phyloP scores from a whole-genome alignment of 371 early-diverging fungal species.

The Apophysomyces sp. region DNA sequence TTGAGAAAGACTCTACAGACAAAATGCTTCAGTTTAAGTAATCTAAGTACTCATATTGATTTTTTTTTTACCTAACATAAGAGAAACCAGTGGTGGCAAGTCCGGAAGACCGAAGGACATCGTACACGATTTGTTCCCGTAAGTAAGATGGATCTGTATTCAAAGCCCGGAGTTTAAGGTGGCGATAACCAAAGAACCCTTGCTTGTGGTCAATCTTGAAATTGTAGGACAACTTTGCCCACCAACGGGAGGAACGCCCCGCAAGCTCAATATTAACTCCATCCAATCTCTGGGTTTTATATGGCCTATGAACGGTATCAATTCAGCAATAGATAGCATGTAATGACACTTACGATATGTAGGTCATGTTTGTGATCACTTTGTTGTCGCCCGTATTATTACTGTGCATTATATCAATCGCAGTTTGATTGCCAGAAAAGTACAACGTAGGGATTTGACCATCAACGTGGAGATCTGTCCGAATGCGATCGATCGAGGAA shows the following conservation, averaged over 20 bases:
- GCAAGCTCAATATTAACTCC: slow-evolving; percentile 22
- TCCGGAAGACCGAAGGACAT: slow-evolving; percentile 24
- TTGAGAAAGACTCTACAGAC: slow-evolving; percentile 29
- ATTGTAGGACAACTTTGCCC: slow-evolving; percentile 33
- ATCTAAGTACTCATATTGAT: neutral
- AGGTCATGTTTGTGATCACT: slow-evolving; percentile 11
- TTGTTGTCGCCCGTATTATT: slow-evolving; percentile 7
- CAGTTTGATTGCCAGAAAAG: slow-evolving; percentile 13
- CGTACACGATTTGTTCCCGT: slow-evolving; percentile 31
- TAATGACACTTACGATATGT: slow-evolving; percentile 12
- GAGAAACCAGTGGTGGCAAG: slow-evolving; percentile 22
- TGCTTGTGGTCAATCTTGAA: slow-evolving; percentile 25
- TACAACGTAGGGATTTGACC: slow-evolving; percentile 23
- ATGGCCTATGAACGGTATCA: slow-evolving; percentile 5
- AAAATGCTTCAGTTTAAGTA: neutral
- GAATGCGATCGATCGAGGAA: slow-evolving; percentile 16
- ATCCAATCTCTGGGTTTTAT: slow-evolving; percentile 13
- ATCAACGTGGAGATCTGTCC: slow-evolving; percentile 13
- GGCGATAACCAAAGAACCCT: slow-evolving; percentile 17
- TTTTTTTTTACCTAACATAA: slow-evolving; percentile 14
- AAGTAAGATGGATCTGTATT: slow-evolving; percentile 39
- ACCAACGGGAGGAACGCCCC: slow-evolving; percentile 28
- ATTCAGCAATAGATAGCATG: neutral
- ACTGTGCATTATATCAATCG: slow-evolving; percentile 14
- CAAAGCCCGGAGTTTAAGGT: slow-evolving; percentile 32